Evolutionary conservation across 805 yeast genomes (phyloP).

Genomic region (Cyberlindnera nakhonratchasimensis): DNA sequence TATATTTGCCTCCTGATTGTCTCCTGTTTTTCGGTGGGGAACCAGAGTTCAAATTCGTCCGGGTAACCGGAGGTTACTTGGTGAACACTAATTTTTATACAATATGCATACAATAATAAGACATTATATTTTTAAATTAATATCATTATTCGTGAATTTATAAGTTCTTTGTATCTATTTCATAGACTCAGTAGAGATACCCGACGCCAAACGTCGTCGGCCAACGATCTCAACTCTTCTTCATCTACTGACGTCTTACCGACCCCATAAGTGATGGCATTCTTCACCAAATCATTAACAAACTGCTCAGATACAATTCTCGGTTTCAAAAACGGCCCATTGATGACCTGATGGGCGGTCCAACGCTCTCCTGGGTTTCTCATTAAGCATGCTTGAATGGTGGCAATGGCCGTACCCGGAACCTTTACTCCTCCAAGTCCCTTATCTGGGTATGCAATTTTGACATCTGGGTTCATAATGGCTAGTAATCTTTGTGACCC

Average conservation of each 20-base stretch:
- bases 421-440: slow-evolving; percentile 63
- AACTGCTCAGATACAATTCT: slow-evolving; percentile 65
- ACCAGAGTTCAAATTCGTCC: too few species aligned
- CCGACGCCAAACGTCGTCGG: slow-evolving; percentile 58
- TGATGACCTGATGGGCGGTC: slow-evolving; percentile 58
- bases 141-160: not conserved
- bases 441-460: slow-evolving; percentile 58
- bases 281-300: slow-evolving; percentile 65
- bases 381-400: slow-evolving; percentile 67
- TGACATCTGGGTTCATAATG: slow-evolving; percentile 79
- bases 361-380: slow-evolving; percentile 68
- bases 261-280: slow-evolving; percentile 74
- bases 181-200: slow-evolving; percentile 19
- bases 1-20: slow-evolving; percentile 1
- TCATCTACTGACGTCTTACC: slow-evolving; percentile 40
- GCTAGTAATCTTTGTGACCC: slow-evolving; percentile 80
- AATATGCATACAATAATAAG: too few species aligned
- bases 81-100: not conserved
- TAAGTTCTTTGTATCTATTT: not conserved
- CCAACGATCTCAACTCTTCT: slow-evolving; percentile 44
- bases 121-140: not conserved
- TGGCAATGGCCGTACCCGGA: slow-evolving; percentile 64
- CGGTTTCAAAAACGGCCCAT: slow-evolving; percentile 69
- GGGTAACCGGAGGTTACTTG: slow-evolving; percentile 1
- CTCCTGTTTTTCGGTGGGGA: not conserved